Base-by-base conservation (phyloP, 192 early-diverging fungal genomes). In the Dispira simplex region DNA sequence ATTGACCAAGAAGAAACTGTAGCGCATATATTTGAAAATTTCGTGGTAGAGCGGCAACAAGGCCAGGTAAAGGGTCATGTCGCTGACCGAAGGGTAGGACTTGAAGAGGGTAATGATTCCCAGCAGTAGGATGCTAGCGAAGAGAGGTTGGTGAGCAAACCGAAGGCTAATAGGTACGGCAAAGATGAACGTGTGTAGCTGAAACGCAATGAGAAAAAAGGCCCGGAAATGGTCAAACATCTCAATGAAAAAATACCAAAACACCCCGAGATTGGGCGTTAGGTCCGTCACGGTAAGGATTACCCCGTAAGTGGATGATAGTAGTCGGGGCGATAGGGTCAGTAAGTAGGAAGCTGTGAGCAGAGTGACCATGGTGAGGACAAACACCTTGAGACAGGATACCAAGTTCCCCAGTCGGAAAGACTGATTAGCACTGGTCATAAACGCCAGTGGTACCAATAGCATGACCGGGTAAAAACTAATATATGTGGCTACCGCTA, bases 191-290 rank as follows among this genome's bases (percentile, higher is more conserved):
- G 83, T 81, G n/a, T 91, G 88, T 28, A 98, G 75, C 73, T 99
- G 95, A 71, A 99, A 97, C 2, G 95, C 93, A 20, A 85, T 70
- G 67, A 93, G 65, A 71, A 97, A 99, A 69, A 99, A 97, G 8
- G 80, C 66, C 32, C 97, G 82, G 81, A 97, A 99, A 63, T 95
- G 90, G 70, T 99, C 95, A 80, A 99, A 99, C 72, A 99, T 94
- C 71, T 99, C 97, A 57, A 92, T 97, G 74, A 97, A 95, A 74
- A 99, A 95, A 76, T 99, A 99, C 97, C 97, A 99, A 68, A 83
- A 96, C 60, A 97, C 69, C 8, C 97, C 97, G 26, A 96, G 79
- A 73, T 95, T 99, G 1, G 95, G 97, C n/a, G 88, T 88, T 67
- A 99, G 71, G 63, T 99, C 97, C 46, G 82, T 74, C 16, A 93